Conservation (phyloP, 2,329 filamentous ascomycete species). For the Fusarium sambucinum region DNA sequence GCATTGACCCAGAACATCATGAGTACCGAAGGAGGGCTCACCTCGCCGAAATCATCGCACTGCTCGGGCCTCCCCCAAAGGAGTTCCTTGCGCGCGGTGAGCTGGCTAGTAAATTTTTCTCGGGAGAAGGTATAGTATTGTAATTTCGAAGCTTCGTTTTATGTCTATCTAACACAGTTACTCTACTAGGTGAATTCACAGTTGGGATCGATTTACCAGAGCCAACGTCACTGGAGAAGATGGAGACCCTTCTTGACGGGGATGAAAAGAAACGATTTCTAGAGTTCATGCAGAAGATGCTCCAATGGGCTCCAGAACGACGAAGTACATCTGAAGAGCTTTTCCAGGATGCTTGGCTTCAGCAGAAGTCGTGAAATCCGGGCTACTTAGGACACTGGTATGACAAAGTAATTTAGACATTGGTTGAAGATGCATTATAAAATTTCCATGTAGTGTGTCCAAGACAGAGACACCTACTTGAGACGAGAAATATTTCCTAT, state of each 20-base stretch:
- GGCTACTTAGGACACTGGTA: too few species aligned
- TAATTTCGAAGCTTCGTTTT: too few species aligned
- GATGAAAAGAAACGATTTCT: background rate
- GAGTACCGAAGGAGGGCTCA: background rate
- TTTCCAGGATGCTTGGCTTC: background rate
- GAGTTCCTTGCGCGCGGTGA: background rate
- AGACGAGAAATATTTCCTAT: too few species aligned
- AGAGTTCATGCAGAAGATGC: background rate
- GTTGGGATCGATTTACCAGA: background rate
- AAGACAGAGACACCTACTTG: too few species aligned
- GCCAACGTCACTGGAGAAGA: rapidly evolving
- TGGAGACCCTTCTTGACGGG: rapidly evolving
- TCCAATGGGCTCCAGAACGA: background rate
- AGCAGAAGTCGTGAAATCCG: rapidly evolving
- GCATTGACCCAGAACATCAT: background rate
- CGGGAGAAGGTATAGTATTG: background rate
- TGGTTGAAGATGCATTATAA: too few species aligned
- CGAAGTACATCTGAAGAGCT: background rate
- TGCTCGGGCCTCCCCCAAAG: background rate
- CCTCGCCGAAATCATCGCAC: background rate
- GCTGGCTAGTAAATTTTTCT: background rate
- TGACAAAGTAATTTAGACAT: too few species aligned
- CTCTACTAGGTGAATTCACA: background rate
- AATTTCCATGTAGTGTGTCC: too few species aligned
- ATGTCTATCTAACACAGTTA: rapidly evolving